A percentile compares a stretch with the other conserved stretches of the same genome.
Conservation (phyloP, 2,329 filamentous ascomycete species). For the Xylariaceae sp. region DNA sequence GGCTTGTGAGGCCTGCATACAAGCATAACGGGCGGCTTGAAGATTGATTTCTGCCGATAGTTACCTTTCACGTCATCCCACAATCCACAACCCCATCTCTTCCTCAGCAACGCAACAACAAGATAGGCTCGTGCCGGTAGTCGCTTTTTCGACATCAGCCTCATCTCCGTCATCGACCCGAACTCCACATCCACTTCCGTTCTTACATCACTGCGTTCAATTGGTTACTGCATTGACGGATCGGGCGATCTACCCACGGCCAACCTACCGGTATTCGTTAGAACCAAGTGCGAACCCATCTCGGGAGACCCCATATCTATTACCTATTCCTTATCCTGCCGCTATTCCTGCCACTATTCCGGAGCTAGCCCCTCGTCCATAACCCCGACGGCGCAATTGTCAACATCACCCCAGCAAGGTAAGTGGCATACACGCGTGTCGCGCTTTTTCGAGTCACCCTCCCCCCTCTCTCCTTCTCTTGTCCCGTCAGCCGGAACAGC, state of each 20-base stretch:
- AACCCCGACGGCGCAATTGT: conserved; percentile 11
- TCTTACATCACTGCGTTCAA: background rate
- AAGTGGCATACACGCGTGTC: background rate
- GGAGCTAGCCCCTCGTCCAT: conserved; percentile 5
- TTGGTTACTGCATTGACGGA: conserved; percentile 5
- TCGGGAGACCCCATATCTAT: background rate
- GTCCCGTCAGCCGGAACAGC: background rate
- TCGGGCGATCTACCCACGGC: background rate
- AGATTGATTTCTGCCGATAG: conserved; percentile 17
- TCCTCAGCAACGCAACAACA: conserved; percentile 11
- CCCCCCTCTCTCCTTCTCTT: background rate
- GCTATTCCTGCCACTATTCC: background rate
- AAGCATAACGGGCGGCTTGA: conserved; percentile 4
- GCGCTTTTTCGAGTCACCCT: background rate
- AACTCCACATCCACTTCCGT: background rate
- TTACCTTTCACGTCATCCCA: conserved; percentile 18
- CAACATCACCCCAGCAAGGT: conserved; percentile 7
- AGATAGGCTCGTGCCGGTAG: background rate
- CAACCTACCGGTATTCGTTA: background rate
- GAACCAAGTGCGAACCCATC: background rate
- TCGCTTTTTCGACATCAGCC: background rate
- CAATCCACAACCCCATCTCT: conserved; percentile 11
- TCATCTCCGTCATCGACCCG: background rate
- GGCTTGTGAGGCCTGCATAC: background rate
- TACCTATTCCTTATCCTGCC: background rate